Evolutionary conservation across 1,139 yeast genomes (phyloP).

Genomic region (Pichia sp.): DNA sequence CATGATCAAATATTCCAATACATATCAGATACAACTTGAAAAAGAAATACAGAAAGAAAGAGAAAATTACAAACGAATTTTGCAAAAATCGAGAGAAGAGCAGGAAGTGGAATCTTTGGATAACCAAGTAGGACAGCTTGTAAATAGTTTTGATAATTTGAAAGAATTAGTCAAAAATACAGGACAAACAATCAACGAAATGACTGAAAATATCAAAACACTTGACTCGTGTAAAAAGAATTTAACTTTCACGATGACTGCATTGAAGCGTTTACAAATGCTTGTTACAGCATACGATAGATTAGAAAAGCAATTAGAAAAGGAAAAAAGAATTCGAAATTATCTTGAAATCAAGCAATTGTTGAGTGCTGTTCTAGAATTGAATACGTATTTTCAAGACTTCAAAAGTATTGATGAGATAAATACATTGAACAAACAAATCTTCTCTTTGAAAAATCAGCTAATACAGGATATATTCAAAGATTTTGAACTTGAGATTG

Average conservation of each 20-base stretch:
- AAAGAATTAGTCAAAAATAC: conserved; percentile 46
- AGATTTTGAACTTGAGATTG: conserved; percentile 52
- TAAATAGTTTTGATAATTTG: conserved; percentile 37
- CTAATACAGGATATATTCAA: conserved; percentile 66
- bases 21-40: conserved; percentile 42
- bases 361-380: conserved; percentile 70
- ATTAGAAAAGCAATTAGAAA: conserved; percentile 41
- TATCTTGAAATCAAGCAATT: conserved; percentile 64
- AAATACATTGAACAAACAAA: conserved; percentile 56
- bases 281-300: conserved; percentile 70
- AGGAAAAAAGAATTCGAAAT: conserved; percentile 32
- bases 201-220: conserved; percentile 71
- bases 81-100: conserved; percentile 10
- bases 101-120: conserved; percentile 28
- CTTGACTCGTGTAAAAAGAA: conserved; percentile 80
- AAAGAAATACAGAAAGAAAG: conserved; percentile 34
- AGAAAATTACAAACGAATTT: conserved; percentile 26
- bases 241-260: conserved; percentile 75
- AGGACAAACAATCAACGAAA: conserved; percentile 53
- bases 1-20: conserved; percentile 31
- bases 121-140: conserved; percentile 33
- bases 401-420: conserved; percentile 82
- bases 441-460: conserved; percentile 56
- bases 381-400: conserved; percentile 68
- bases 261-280: conserved; percentile 82